These are phyloP conservation scores for Abrus pulchellus DNA, from an alignment of 306 rosid genomes.

Conservation along the genomic window DNA sequence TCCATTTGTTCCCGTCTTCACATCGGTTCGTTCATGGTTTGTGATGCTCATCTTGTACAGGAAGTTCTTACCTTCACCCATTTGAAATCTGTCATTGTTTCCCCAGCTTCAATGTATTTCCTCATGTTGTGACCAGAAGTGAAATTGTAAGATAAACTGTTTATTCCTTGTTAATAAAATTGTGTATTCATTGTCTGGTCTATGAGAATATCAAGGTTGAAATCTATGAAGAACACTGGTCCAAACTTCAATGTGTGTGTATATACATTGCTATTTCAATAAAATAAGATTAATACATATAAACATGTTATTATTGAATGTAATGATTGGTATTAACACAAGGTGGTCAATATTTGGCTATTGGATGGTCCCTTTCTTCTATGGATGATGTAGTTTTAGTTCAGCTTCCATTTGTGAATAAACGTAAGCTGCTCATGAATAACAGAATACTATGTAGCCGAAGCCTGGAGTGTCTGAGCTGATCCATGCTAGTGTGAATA, in stretches of 20 bases:
- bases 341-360: neutral
- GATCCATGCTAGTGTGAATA: too few species aligned
- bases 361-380: neutral
- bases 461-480: neutral
- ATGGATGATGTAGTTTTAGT: neutral
- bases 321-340: constrained; percentile 1
- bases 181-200: constrained; percentile 47
- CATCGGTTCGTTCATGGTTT: constrained; percentile 52
- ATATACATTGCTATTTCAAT: neutral
- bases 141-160: constrained; percentile 57
- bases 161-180: constrained; percentile 54
- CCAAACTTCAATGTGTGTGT: neutral
- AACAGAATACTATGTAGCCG: neutral
- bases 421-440: neutral
- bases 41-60: constrained; percentile 64
- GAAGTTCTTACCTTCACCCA: constrained; percentile 56
- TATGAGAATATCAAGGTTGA: constrained; percentile 40
- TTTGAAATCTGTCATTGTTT: constrained; percentile 63
- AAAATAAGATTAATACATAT: too few species aligned
- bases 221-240: constrained; percentile 20
- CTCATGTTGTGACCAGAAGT: constrained; percentile 50
- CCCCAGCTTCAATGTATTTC: constrained; percentile 50
- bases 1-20: constrained; percentile 56
- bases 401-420: neutral
- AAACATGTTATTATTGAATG: neutral